Conservation (phyloP, 2,329 filamentous ascomycete genomes). For the Exophiala sp. region DNA sequence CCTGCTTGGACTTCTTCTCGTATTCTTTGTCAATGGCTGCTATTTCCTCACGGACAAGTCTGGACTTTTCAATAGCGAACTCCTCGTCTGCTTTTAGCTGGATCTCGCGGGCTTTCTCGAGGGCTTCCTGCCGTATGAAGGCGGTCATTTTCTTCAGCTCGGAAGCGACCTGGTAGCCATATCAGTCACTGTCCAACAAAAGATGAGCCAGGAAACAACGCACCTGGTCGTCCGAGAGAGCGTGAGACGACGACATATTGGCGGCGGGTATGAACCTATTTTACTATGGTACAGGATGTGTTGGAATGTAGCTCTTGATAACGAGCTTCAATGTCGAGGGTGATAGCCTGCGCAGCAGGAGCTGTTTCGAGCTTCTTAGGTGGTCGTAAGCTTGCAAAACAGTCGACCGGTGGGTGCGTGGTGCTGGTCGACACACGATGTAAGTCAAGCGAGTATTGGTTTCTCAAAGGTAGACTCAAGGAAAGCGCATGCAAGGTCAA, state of each 20-base stretch:
- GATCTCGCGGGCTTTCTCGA: conserved; percentile 96
- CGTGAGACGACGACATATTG: conserved; percentile 92
- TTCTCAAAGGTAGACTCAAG: neutral
- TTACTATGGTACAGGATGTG: conserved; percentile 18
- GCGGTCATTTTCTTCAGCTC: conserved; percentile 99
- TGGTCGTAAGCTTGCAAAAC: neutral
- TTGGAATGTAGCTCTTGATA: conserved; percentile 9
- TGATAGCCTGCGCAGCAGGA: neutral
- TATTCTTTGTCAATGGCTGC: conserved; percentile 87
- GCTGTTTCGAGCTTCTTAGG: too few relatives aligned
- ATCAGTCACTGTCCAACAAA: conserved; percentile 8
- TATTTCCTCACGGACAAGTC: conserved; percentile 94
- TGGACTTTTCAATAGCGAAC: conserved; percentile 98
- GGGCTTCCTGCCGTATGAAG: conserved; percentile 98
- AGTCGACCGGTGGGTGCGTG: neutral
- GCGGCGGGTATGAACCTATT: conserved; percentile 31
- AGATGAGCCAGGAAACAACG: conserved; percentile 23
- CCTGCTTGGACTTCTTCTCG: conserved; percentile 99
- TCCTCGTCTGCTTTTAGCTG: conserved; percentile 98
- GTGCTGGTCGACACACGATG: neutral
- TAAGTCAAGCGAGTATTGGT: neutral
- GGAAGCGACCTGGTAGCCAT: conserved; percentile 70
- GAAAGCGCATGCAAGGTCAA: conserved; percentile 2
- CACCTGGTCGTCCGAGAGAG: conserved; percentile 97
- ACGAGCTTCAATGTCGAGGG: neutral